A percentile compares a stretch with the other conserved stretches of the same genome.
Evolutionary conservation across 768 basidiomycete species (phyloP).

Genomic region (Amanita phalloides): DNA sequence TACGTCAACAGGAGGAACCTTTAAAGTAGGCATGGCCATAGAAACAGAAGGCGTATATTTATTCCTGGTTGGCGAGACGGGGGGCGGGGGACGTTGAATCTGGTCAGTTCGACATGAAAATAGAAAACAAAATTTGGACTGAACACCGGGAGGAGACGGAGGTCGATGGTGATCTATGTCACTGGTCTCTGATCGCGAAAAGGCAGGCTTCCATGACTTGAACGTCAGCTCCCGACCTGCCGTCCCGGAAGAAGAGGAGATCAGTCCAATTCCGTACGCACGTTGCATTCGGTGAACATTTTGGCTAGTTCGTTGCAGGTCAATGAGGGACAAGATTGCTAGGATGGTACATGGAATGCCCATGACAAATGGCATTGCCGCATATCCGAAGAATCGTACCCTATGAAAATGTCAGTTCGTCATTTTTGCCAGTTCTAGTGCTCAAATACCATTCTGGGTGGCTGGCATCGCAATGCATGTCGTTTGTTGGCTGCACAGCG

Average conservation of each 20-base stretch:
- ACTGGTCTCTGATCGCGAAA: neutral
- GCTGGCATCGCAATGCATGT: conserved; percentile 51
- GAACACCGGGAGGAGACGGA: neutral
- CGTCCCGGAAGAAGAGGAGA: conserved; percentile 1
- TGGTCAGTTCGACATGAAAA: neutral
- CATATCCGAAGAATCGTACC: conserved; percentile 56
- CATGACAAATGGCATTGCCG: conserved; percentile 42
- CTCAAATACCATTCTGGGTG: conserved; percentile 39
- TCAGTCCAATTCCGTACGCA: conserved; percentile 11
- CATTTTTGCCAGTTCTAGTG: neutral
- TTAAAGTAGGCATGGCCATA: neutral
- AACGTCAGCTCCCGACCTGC: conserved; percentile 1
- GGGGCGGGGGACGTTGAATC: neutral
- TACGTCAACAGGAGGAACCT: neutral
- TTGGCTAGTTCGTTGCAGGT: conserved; percentile 22
- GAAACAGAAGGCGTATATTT: neutral
- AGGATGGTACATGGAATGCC: conserved; percentile 41
- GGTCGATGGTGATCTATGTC: neutral
- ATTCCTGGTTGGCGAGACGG: neutral
- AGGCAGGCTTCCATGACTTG: neutral
- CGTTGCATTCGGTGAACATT: conserved; percentile 26
- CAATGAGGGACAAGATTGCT: conserved; percentile 31
- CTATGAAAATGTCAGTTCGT: conserved; percentile 18
- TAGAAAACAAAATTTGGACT: neutral
- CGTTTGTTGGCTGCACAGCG: conserved; percentile 35